phyloP scores from a whole-genome alignment of 2,329 filamentous ascomycete genomes.

The Pseudopithomyces maydicus region DNA sequence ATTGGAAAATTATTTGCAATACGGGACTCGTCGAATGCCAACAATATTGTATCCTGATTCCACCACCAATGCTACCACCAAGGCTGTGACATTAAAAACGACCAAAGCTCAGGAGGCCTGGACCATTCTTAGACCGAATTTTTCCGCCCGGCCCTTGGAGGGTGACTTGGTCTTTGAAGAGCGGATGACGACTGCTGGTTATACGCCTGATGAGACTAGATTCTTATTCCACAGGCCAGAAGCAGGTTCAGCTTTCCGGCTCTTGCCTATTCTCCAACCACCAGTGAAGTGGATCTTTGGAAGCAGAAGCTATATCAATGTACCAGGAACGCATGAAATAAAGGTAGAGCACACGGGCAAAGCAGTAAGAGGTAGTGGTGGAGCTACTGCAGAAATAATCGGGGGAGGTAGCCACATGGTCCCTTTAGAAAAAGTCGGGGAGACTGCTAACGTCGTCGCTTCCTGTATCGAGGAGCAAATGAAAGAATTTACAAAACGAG shows the following conservation, averaged over 20 bases:
- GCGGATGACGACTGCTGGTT: background rate
- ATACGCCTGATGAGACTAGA: background rate
- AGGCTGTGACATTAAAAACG: background rate
- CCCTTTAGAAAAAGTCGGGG: background rate
- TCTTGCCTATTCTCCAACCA: constrained; percentile 4
- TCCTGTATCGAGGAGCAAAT: background rate
- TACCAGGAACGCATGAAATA: background rate
- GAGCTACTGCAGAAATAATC: background rate
- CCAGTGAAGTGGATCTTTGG: constrained; percentile 10
- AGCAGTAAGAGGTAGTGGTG: background rate
- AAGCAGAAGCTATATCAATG: constrained; percentile 10
- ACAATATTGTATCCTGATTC: background rate
- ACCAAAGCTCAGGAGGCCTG: constrained; percentile 6
- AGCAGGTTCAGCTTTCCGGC: background rate
- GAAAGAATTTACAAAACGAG: background rate
- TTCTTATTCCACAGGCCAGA: constrained; percentile 5
- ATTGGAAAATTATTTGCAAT: constrained; percentile 1
- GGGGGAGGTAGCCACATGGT: background rate
- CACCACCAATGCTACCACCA: background rate
- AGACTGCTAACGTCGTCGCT: background rate
- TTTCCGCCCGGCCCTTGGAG: background rate
- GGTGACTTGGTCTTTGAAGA: background rate
- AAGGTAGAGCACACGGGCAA: background rate
- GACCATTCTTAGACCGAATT: background rate
- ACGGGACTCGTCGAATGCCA: background rate